Percentiles rank a stretch among this genome's conserved stretches.
These are phyloP conservation scores for Neophaeococcomyces aloes DNA, from an alignment of 2,329 filamentous ascomycete genomes.

Conservation along the genomic window DNA sequence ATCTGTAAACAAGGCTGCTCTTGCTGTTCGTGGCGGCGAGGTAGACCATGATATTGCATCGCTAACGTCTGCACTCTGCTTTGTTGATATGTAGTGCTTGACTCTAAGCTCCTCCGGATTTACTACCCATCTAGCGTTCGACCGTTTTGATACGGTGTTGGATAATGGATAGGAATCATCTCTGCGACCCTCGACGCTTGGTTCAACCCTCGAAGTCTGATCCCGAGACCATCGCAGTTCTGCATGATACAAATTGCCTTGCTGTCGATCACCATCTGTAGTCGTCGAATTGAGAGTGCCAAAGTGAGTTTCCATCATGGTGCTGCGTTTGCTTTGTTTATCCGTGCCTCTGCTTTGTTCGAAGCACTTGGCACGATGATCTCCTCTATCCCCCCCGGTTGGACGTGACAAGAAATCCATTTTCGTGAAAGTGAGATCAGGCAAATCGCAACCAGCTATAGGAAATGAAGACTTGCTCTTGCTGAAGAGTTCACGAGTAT, in stretches of 20 bases:
- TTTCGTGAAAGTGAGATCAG: constrained; percentile 21
- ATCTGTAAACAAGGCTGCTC: no score
- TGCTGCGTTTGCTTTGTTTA: no score
- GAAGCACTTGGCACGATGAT: not conserved
- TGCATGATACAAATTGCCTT: no score
- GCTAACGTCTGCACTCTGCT: not conserved
- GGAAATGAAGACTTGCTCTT: constrained; percentile 15
- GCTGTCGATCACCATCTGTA: no score
- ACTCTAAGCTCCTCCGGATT: not conserved
- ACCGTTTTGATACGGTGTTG: no score
- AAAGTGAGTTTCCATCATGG: no score
- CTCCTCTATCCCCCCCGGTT: not conserved
- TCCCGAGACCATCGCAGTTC: no score
- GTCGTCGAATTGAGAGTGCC: no score
- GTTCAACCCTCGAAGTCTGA: no score
- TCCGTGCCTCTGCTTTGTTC: not conserved
- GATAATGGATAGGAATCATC: no score
- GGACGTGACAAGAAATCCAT: constrained; percentile 18
- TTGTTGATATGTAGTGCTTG: not conserved
- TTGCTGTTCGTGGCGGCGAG: constrained; percentile 1
- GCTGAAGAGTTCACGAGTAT: constrained; percentile 14
- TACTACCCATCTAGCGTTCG: no score
- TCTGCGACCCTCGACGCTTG: no score
- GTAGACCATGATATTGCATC: constrained; percentile 10
- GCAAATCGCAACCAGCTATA: constrained; percentile 11